Conservation (phyloP, 2,329 filamentous ascomycete species). For the Xylariaceae sp. region DNA sequence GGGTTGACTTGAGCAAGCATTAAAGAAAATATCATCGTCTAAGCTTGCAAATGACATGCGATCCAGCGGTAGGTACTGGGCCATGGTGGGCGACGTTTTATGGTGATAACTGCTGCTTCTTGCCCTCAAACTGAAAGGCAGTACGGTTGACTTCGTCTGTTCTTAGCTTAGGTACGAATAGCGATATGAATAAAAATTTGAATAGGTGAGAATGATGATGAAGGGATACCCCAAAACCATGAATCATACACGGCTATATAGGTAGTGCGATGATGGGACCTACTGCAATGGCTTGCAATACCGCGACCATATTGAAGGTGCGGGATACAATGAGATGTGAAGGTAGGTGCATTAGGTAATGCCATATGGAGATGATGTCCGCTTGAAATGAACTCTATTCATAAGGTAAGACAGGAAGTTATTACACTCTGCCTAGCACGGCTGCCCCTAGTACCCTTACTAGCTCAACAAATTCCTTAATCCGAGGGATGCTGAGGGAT, state of each 20-base stretch:
- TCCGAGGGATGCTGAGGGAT: too few species aligned
- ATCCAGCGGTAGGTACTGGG: slow-evolving; percentile 8
- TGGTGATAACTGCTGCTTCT: slow-evolving; percentile 5
- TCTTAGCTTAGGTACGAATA: slow-evolving; percentile 22
- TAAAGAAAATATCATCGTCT: slow-evolving; percentile 38
- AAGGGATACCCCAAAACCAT: neutral
- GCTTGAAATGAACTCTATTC: too few species aligned
- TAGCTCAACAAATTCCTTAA: too few species aligned
- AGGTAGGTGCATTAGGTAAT: too few species aligned
- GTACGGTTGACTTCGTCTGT: neutral
- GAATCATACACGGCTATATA: neutral
- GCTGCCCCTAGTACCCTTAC: too few species aligned
- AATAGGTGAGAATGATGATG: slow-evolving; percentile 14
- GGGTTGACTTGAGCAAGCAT: slow-evolving; percentile 34
- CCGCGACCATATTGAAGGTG: too few species aligned
- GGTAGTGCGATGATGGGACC: too few species aligned
- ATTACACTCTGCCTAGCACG: too few species aligned
- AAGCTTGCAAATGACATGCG: slow-evolving; percentile 20
- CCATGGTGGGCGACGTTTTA: slow-evolving; percentile 12
- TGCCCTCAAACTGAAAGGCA: slow-evolving; percentile 2
- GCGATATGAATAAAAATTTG: slow-evolving; percentile 23
- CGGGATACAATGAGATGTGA: too few species aligned
- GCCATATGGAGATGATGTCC: too few species aligned
- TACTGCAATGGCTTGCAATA: too few species aligned
- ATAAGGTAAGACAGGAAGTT: too few species aligned